Conservation (phyloP, 257 asterid genomes). For the Anisodus tanguticus region DNA sequence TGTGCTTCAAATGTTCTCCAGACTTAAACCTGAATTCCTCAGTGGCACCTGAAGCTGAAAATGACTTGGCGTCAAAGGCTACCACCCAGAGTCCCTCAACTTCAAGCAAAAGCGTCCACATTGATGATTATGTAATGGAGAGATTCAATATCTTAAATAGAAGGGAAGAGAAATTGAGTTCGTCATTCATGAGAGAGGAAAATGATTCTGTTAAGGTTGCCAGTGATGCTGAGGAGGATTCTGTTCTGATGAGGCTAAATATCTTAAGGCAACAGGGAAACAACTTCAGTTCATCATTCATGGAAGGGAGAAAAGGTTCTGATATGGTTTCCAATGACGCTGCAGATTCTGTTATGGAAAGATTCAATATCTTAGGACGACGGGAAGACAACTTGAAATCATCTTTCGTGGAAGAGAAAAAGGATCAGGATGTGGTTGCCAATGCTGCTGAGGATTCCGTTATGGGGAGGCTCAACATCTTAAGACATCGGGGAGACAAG, state of each 20-base stretch:
- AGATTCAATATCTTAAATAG: slow-evolving; percentile 33
- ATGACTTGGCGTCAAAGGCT: background rate
- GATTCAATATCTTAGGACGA: slow-evolving; percentile 55
- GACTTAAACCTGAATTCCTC: slow-evolving; percentile 22
- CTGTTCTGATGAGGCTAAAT: slow-evolving; percentile 53
- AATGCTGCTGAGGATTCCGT: slow-evolving; percentile 53
- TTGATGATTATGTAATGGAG: slow-evolving; percentile 29
- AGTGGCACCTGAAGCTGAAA: background rate
- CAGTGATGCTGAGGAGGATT: slow-evolving; percentile 51
- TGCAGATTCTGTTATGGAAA: slow-evolving; percentile 59
- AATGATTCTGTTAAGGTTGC: slow-evolving; percentile 29
- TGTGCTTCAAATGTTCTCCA: slow-evolving; percentile 30
- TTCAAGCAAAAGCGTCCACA: slow-evolving; percentile 26
- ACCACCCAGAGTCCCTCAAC: slow-evolving; percentile 1
- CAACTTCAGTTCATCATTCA: slow-evolving; percentile 25
- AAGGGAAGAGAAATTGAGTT: slow-evolving; percentile 25
- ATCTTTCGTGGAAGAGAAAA: slow-evolving; percentile 36
- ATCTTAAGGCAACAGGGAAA: slow-evolving; percentile 53
- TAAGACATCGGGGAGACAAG: slow-evolving; percentile 55
- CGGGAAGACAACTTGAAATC: slow-evolving; percentile 43
- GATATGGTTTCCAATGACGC: slow-evolving; percentile 34
- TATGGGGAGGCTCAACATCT: slow-evolving; percentile 51
- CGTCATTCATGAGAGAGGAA: slow-evolving; percentile 26
- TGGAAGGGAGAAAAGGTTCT: slow-evolving; percentile 37
- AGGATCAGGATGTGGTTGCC: slow-evolving; percentile 27